Evolutionary conservation across 2,329 filamentous ascomycete species (phyloP), one percentile per base, ranked within the genome.

Genomic region (Cladophialophora bantiana): DNA sequence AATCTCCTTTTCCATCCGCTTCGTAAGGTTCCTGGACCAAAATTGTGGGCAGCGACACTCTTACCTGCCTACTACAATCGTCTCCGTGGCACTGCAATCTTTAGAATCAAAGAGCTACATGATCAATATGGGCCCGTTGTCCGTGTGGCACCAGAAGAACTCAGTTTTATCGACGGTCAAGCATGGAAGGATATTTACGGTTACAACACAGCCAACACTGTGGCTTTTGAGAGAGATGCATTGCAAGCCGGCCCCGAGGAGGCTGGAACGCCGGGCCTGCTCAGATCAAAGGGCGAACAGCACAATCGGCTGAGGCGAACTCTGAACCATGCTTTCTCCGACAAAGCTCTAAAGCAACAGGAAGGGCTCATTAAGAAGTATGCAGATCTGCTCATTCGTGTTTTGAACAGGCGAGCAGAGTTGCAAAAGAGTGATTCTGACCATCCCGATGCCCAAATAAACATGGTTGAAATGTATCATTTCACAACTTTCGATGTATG

Each of bases 301-400:
- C 77, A 78, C 61, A 57, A 66, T 12, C 68, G 72, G 2, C 65
- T 74, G 34, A 75, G 80, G 31, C 71, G 75, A 0, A 67, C 77
- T 1, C 63, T 83, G 7, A 73, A 76, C 0, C 76, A 78, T 64
- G 79, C 78, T 0, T 83, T 83, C 68, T 81, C 80, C 0, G 81
- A 83, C 50, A 77, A 75, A 56, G 77, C 78, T 1, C 57, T 84
- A n/a, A 71, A 72, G 5, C 76, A 77, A 15, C 81, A 81, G 64
- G 79, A 80, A 61, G 63, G 71, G 0, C 10, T 71, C 9, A 42
- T 73, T 13, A 40, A 66, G 35, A 18, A 32, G 12, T 73, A 70
- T 58, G 56, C 68, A 35, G 45, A 64, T 35, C 50, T 64, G 9
- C 58, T 72, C 9, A 58, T 71, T 26, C 2, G 26, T 26, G 26